Evolutionary conservation across 1,284 basidiomycete species (phyloP).

Genomic region (Tilletiaria anomala): DNA sequence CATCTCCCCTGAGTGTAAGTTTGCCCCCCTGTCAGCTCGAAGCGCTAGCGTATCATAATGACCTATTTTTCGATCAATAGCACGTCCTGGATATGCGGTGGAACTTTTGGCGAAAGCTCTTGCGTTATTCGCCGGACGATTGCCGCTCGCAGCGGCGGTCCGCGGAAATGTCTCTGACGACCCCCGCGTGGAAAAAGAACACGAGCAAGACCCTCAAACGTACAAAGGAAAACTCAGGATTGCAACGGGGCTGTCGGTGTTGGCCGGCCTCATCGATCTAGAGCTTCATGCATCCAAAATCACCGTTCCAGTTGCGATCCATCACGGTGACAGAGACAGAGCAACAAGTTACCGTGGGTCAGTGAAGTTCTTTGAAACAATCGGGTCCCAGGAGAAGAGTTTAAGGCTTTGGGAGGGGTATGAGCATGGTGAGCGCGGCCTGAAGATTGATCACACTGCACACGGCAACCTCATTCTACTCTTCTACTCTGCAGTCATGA

Average conservation of each 20-base stretch:
- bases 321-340: slow-evolving; percentile 44
- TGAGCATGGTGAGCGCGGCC: slow-evolving; percentile 42
- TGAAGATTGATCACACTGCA: not conserved
- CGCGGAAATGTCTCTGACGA: slow-evolving; percentile 46
- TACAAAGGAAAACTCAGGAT: slow-evolving; percentile 45
- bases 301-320: slow-evolving; percentile 41
- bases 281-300: slow-evolving; percentile 12
- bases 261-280: slow-evolving; percentile 41
- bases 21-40: too few relatives aligned
- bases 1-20: slow-evolving; percentile 37
- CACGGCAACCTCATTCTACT: not conserved
- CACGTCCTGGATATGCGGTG: slow-evolving; percentile 40
- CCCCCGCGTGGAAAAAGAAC: slow-evolving; percentile 40
- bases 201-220: slow-evolving; percentile 39
- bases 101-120: slow-evolving; percentile 41
- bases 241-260: slow-evolving; percentile 43
- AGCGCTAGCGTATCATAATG: too few relatives aligned
- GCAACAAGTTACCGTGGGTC: slow-evolving; percentile 43
- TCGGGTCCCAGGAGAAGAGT: slow-evolving; percentile 41
- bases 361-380: slow-evolving; percentile 40
- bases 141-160: slow-evolving; percentile 43
- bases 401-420: slow-evolving; percentile 44
- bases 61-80: too few relatives aligned
- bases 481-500: not conserved
- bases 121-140: slow-evolving; percentile 40